Conservation (phyloP, 2,329 filamentous ascomycete species). For the Sarocladium oryzae region DNA sequence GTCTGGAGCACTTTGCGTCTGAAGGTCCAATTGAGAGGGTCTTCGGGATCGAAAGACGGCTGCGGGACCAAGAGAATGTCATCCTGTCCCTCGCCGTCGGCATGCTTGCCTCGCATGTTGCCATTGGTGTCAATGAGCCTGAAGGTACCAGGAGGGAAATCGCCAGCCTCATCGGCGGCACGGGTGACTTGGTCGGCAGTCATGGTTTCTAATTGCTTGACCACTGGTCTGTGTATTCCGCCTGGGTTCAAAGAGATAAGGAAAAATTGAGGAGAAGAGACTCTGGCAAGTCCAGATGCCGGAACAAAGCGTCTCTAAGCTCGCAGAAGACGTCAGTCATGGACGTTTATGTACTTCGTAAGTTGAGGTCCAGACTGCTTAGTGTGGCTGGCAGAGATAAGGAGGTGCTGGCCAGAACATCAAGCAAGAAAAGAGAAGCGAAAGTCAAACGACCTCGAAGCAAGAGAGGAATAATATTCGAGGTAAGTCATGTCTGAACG, state of each 20-base stretch:
- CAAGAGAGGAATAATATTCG: too few relatives aligned
- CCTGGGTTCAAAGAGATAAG: not conserved
- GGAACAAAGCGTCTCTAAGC: not conserved
- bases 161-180: constrained; percentile 1
- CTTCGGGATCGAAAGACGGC: constrained; percentile 18
- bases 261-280: not conserved
- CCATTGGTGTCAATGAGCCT: constrained; percentile 12
- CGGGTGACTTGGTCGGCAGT: not conserved
- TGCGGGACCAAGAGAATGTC: constrained; percentile 19
- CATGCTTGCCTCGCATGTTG: constrained; percentile 4
- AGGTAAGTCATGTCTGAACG: too few relatives aligned
- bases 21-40: constrained; percentile 20
- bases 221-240: not conserved
- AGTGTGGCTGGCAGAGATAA: not conserved
- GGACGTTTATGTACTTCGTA: not conserved
- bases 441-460: not conserved
- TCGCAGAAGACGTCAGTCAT: not conserved
- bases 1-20: constrained; percentile 17
- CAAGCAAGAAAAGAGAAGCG: not conserved
- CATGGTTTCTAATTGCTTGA: not conserved
- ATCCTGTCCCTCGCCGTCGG: constrained; percentile 7
- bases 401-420: not conserved
- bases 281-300: not conserved
- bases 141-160: constrained; percentile 10
- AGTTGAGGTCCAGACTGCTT: not conserved